Base-by-base conservation (phyloP, 768 basidiomycete genomes). In the Russula lepida region DNA sequence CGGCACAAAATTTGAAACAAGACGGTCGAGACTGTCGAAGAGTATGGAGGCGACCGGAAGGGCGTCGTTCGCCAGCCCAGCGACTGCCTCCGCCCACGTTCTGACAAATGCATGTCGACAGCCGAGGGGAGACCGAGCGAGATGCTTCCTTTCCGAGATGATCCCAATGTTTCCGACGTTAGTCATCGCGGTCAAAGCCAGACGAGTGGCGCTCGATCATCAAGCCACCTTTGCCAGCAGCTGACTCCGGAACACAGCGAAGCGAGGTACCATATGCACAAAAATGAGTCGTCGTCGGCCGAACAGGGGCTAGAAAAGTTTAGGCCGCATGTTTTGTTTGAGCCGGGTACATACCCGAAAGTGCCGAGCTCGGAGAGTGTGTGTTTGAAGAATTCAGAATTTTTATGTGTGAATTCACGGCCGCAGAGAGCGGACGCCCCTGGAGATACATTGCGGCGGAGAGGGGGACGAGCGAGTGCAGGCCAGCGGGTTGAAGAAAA, bases 251-350 rank as follows among this genome's bases (percentile, higher is more conserved):
- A 32, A 32, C 41, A 43, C 33, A 27, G 21, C 48, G 41, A 60
- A 51, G 25, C 12, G 8, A 27, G 17, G 12, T 4, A 21, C 33
- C 44, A 57, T 52, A 30, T 33, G 27, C 47, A 58, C 51, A 25
- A 54, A n/a, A 39, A 2, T 5, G 39, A 19, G 17, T 27, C n/a
- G n/a, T n/a, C 50, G 23, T 58, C 61, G 56, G 56, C 62, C 56
- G 56, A 63, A 58, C 56, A 63, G 56, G 56, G 62, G 60, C 50
- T 33, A 46, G 32, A 33, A 60, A 39, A 21, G 30, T 32, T 48
- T 21, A 39, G 25, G 32, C 32, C 32, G 54, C 41, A 21, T 8
- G 54, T 19, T 41, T 33, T 43, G 37, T 15, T 8, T 30, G n/a
- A 17, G n/a, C 39, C 53, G 53, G 25, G 25, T 19, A 37, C 35